Percentiles rank a stretch among this genome's conserved stretches.
Conservation (phyloP, 306 rosid genomes). For the Vicia sativa region DNA sequence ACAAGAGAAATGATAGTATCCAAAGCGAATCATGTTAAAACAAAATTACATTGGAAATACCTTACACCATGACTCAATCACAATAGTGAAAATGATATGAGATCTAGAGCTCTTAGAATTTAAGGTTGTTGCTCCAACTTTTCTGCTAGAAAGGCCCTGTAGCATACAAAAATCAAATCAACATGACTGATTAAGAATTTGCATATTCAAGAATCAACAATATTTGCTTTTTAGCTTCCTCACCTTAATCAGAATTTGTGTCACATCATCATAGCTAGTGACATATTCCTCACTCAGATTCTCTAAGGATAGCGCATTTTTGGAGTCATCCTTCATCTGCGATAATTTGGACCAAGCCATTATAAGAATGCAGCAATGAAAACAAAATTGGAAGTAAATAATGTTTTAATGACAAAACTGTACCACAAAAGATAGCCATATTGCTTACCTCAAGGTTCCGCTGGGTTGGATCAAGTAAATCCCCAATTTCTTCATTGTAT, state of each 20-base stretch:
- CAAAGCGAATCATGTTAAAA: slow-evolving; percentile 14
- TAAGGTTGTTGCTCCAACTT: slow-evolving; percentile 86
- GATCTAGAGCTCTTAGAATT: slow-evolving; percentile 95
- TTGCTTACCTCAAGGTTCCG: slow-evolving; percentile 77
- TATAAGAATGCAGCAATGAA: background rate
- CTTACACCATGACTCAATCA: slow-evolving; percentile 94
- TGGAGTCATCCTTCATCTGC: slow-evolving; percentile 81
- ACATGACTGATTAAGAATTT: background rate
- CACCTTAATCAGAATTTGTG: slow-evolving; percentile 89
- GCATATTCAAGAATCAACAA: slow-evolving; percentile 6
- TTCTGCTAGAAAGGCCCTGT: slow-evolving; percentile 98
- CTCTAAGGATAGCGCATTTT: slow-evolving; percentile 67
- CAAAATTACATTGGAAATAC: slow-evolving; percentile 46
- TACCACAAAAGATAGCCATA: slow-evolving; percentile 20
- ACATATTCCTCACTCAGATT: slow-evolving; percentile 92
- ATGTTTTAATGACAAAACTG: slow-evolving; percentile 29
- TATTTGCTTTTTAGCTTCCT: slow-evolving; percentile 16
- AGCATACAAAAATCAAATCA: slow-evolving; percentile 32
- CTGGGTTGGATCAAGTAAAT: slow-evolving; percentile 57
- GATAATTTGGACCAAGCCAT: slow-evolving; percentile 37
- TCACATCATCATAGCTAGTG: slow-evolving; percentile 87
- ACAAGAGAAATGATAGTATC: background rate
- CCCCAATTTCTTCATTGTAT: slow-evolving; percentile 52
- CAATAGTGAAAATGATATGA: slow-evolving; percentile 80
- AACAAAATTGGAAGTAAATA: background rate